Evolutionary conservation across 257 asterid genomes (phyloP), one percentile per base, ranked within the genome.

Genomic region (Hygrophila difformis): DNA sequence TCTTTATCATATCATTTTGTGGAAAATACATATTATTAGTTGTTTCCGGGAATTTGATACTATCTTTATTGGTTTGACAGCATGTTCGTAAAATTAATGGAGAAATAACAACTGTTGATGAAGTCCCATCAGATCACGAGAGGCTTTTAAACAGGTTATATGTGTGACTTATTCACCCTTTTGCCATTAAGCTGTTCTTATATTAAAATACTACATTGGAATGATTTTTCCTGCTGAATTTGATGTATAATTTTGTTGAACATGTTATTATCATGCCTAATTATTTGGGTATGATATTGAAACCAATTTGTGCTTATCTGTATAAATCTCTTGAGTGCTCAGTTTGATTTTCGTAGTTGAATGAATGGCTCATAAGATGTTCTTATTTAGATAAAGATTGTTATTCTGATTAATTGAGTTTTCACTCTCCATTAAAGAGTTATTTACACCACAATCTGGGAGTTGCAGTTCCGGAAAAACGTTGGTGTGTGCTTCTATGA

Each of bases 11-110:
- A 12, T 31, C 24, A 16, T 11, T 18, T 17, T 1, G 1, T 12
- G 4, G 5, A n/a, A n/a, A 42, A 18, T 3, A 39, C 21, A 9
- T 44, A 39, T 17, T 21, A 29, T 39, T 49, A 2, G 17, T 15
- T 13, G 26, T 21, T 44, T 16, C 18, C 33, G 33, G 60, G 53
- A 35, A 28, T 28, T 23, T 36, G 41, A 36, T 56, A 19, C 29
- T 38, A 14, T 18, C 8, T 15, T 20, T 37, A 54, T 55, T 47
- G 14, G 53, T 54, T 43, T 56, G 68, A 72, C 78, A 89, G 97
- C 97, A 85, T 56, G 77, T 79, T 61, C 97, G 95, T 44, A 85
- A 65, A 61, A 69, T 74, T 47, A 89, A 85, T 59, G 96, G 97
- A 69, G 94, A 79, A 51, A 77, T 89, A 63, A 96, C 97, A 56